A percentile compares a stretch with the other conserved stretches of the same genome.
Evolutionary conservation across 371 early-diverging fungal genomes (phyloP).

Genomic region (Mortierella polycephala): DNA sequence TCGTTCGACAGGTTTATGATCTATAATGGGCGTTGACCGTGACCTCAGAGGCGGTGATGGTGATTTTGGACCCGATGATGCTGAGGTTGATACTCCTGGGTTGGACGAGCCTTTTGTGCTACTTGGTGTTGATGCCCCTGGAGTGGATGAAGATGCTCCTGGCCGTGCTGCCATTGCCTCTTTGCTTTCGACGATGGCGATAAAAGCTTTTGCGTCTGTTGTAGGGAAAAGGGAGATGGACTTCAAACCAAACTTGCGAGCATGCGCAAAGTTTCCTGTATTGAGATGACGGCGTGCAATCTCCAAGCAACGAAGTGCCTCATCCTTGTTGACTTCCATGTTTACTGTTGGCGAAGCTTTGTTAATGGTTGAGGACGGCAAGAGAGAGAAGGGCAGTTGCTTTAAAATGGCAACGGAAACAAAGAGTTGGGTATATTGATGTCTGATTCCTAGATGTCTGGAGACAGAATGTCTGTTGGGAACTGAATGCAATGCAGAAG

Average conservation of each 20-base stretch:
- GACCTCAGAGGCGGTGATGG: slow-evolving; percentile 35
- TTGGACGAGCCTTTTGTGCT: slow-evolving; percentile 37
- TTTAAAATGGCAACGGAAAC: not conserved
- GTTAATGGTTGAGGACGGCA: not conserved
- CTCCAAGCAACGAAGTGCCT: slow-evolving; percentile 81
- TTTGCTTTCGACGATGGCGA: slow-evolving; percentile 58
- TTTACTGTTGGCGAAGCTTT: not conserved
- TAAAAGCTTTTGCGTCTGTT: slow-evolving; percentile 68
- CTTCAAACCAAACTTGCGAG: slow-evolving; percentile 86
- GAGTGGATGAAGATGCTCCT: slow-evolving; percentile 17
- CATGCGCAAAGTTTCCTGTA: slow-evolving; percentile 72
- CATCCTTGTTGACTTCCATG: slow-evolving; percentile 93
- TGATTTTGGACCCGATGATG: slow-evolving; percentile 16
- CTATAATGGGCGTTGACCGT: slow-evolving; percentile 17
- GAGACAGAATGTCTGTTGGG: no score
- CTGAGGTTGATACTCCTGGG: slow-evolving; percentile 24
- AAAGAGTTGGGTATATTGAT: no score
- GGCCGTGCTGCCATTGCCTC: slow-evolving; percentile 30
- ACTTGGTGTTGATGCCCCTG: slow-evolving; percentile 35
- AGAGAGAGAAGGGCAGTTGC: not conserved
- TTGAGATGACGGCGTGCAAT: slow-evolving; percentile 78
- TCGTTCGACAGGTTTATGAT: slow-evolving; percentile 56
- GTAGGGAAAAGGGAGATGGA: slow-evolving; percentile 84
- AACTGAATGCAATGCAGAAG: no score
- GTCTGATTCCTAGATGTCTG: no score